phyloP scores from a whole-genome alignment of 2,329 filamentous ascomycete species.

The Pezicula radicicola region DNA sequence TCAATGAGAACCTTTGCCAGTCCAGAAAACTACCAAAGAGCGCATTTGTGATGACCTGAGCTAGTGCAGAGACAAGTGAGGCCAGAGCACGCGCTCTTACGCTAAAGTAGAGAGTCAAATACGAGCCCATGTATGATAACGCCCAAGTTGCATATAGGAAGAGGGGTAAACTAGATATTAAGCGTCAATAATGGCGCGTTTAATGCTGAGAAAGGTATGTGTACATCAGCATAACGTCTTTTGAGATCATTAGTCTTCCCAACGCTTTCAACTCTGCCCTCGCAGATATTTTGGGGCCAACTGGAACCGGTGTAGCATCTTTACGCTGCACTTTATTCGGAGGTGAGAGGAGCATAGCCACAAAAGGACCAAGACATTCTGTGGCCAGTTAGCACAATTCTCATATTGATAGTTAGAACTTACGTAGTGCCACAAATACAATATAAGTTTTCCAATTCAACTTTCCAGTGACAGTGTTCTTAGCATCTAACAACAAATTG shows the following conservation, averaged over 20 bases:
- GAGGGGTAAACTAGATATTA: slow-evolving; percentile 20
- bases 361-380: slow-evolving; percentile 38
- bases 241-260: slow-evolving; percentile 31
- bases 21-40: slow-evolving; percentile 44
- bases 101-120: slow-evolving; percentile 37
- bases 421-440: slow-evolving; percentile 42
- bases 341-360: slow-evolving; percentile 40
- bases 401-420: slow-evolving; percentile 1
- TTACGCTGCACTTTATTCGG: slow-evolving; percentile 41
- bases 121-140: slow-evolving; percentile 34
- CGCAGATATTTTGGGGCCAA: slow-evolving; percentile 26
- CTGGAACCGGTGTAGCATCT: slow-evolving; percentile 36
- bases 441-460: slow-evolving; percentile 38
- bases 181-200: background rate
- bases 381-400: background rate
- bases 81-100: slow-evolving; percentile 37
- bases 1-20: slow-evolving; percentile 22
- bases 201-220: background rate
- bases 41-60: slow-evolving; percentile 57
- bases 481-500: slow-evolving; percentile 22
- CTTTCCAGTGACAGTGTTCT: slow-evolving; percentile 32
- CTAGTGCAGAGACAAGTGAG: slow-evolving; percentile 49
- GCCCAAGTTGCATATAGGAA: slow-evolving; percentile 40
- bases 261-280: slow-evolving; percentile 31
- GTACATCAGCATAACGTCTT: slow-evolving; percentile 36